Base-by-base conservation (phyloP, 805 yeast genomes). In the Pachysolen tannophilus region DNA sequence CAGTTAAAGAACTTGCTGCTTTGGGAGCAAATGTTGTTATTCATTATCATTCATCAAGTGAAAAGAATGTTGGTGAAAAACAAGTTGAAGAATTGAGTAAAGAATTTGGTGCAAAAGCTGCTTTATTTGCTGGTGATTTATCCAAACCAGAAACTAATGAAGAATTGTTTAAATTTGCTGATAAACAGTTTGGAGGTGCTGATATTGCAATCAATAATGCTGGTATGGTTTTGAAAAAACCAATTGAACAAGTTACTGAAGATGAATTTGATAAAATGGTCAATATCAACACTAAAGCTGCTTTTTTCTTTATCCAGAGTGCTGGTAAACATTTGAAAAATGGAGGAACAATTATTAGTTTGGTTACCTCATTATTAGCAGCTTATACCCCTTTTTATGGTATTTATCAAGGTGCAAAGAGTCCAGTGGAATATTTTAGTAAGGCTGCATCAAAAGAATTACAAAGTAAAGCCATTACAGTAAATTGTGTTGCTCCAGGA, bases 131-230 rank as follows among this genome's bases (percentile, higher is more conserved):
- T 44, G 72, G 68, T 13, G 60, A 61, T 28, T 55, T 75, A 32
- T 53, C 61, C 18, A 46, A 48, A 2, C 75, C 72, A 31, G 55
- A 44, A 1, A 72, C 65, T 8, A 57, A 65, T 24, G 50, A 55
- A 15, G 53, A 59, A 20, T 53, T 78, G 35, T 78, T 78, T 45
- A 65, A 54, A 13, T 54, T 52, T 8, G 72, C 76, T 6, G 58
- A 58, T 35, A 40, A 50, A 10, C 52, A 56, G 27, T 67, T 74
- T 38, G 80, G 79, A 25, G 48, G 56, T 15, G 58, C 74, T 43
- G 82, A 78, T 46, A 64, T 72, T 48, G 84, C 83, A n/a, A 62
- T 78, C 46, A 77, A 77, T 58, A 76, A 74, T 43, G 78, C 76
- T 26, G 85, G 85, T 35, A 72, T 57, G 65, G 84, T 78, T 16